Conservation (phyloP, 148 eudicot genomes). For the Cornus suecica region DNA sequence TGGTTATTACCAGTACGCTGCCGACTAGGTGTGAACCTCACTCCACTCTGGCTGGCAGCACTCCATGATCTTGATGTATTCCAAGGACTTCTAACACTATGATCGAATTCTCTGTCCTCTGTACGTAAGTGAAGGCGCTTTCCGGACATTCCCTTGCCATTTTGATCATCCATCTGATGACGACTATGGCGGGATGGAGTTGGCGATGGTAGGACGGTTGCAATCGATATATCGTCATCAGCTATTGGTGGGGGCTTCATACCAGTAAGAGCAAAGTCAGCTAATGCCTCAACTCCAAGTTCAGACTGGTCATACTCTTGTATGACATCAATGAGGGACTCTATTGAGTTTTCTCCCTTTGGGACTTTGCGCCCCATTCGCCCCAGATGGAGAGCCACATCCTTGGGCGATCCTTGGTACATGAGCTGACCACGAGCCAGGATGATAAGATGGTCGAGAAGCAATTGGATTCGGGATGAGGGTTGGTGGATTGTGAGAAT, state of each 20-base stretch:
- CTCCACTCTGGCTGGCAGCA: slow-evolving; percentile 24
- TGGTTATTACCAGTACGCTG: slow-evolving; percentile 15
- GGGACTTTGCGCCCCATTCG: slow-evolving; percentile 39
- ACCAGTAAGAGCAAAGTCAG: slow-evolving; percentile 48
- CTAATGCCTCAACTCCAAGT: slow-evolving; percentile 38
- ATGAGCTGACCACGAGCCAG: slow-evolving; percentile 49
- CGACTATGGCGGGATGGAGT: slow-evolving; percentile 9
- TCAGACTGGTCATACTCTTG: slow-evolving; percentile 49
- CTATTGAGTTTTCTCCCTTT: slow-evolving; percentile 41
- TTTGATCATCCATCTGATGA: neutral
- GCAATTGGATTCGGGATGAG: slow-evolving; percentile 35
- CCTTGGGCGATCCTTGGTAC: slow-evolving; percentile 52
- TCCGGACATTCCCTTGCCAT: slow-evolving; percentile 2
- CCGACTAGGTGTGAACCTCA: slow-evolving; percentile 27
- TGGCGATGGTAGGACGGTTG: slow-evolving; percentile 24
- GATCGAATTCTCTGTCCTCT: slow-evolving; percentile 22
- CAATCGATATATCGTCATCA: slow-evolving; percentile 18
- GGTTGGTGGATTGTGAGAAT: slow-evolving; percentile 53
- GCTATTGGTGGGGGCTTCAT: slow-evolving; percentile 37
- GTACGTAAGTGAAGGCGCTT: slow-evolving; percentile 21
- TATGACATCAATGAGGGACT: slow-evolving; percentile 43
- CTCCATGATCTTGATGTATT: slow-evolving; percentile 34
- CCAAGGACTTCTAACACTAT: slow-evolving; percentile 38
- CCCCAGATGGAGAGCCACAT: slow-evolving; percentile 32
- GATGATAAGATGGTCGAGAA: slow-evolving; percentile 42